Conservation (phyloP, 495 filamentous ascomycete species). For the Penicillium flavigenum region DNA sequence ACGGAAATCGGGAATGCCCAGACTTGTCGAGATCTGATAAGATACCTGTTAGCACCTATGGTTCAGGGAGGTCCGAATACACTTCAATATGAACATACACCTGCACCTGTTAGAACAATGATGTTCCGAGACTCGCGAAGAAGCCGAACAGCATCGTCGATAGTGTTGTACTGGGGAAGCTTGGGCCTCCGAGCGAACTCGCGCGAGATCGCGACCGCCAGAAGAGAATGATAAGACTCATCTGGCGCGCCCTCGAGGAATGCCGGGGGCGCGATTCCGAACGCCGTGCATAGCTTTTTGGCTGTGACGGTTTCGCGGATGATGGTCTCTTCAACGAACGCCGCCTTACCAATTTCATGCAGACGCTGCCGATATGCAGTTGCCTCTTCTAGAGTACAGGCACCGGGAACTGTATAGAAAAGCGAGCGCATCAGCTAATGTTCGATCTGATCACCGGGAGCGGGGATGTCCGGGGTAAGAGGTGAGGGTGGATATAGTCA, state of each 20-base stretch:
- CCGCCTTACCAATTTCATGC: conserved; percentile 69
- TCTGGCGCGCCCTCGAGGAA: conserved; percentile 76
- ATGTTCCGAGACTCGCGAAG: conserved; percentile 76
- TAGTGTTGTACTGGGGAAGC: conserved; percentile 74
- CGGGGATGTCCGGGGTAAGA: conserved; percentile 30
- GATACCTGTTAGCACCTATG: not conserved
- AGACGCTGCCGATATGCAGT: conserved; percentile 64
- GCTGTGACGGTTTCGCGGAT: conserved; percentile 65
- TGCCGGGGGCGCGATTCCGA: conserved; percentile 73
- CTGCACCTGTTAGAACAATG: conserved; percentile 91
- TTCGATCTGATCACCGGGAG: conserved; percentile 23
- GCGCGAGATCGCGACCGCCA: conserved; percentile 75
- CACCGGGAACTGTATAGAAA: conserved; percentile 46
- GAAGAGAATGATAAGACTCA: conserved; percentile 68
- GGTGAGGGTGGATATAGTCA: conserved; percentile 17
- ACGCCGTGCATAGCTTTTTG: conserved; percentile 88
- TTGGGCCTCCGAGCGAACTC: conserved; percentile 81
- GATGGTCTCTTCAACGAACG: conserved; percentile 74
- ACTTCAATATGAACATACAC: conserved; percentile 46
- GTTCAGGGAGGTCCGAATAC: not conserved
- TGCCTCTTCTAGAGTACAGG: conserved; percentile 75
- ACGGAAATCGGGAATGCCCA: conserved; percentile 68
- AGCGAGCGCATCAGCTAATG: conserved; percentile 16
- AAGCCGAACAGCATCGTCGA: conserved; percentile 82
- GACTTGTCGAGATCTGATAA: conserved; percentile 66